Base-by-base conservation (phyloP, 1,139 yeast species). In the Blastobotrys capitulatus region DNA sequence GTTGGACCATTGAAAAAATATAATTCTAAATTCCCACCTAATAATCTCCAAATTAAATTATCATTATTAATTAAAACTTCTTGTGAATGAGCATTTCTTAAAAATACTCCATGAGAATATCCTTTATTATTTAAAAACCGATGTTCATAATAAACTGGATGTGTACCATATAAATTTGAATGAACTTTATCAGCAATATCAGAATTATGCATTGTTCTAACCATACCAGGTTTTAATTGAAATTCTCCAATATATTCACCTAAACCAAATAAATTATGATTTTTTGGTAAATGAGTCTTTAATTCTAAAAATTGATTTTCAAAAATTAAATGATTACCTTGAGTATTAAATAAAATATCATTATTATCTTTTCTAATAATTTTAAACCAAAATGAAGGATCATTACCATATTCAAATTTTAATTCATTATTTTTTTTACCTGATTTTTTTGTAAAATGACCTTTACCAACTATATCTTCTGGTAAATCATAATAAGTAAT, bases 161-260 rank as follows among this genome's bases (percentile, higher is more conserved):
- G 62, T 4, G 54, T 49, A 6, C 62, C 63, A 37, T 60, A 60
- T 15, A 55, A 38, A 34, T 59, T 58, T 2, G 53, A 50, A n/a
- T 50, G 55, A 9, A 50, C 42, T 9, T 44, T 40, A 34, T 55
- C 55, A 12, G 49, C 52, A 22, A 54, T 48, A 39, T 59, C 63
- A n/a, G 55, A 55, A 39, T 57, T 53, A 42, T 45, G 52, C 29
- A 59, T 32, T 13, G 62, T 55, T 18, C 60, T 44, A n/a, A 45
- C 53, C 2, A 61, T 58, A 41, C 66, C 68, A 2, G 68, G 70
- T 36, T 52, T 56, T 50, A 62, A 60, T 32, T 62, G 54, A 22
- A 63, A 62, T 2, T 68, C 69, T 40, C 62, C 68, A 44, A 68
- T 60, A 2, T 67, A 59, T 50, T 68, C 72, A 25, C 72, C 72